Base-by-base conservation (phyloP, 2,329 filamentous ascomycete species). In the Aureobasidium sp. region DNA sequence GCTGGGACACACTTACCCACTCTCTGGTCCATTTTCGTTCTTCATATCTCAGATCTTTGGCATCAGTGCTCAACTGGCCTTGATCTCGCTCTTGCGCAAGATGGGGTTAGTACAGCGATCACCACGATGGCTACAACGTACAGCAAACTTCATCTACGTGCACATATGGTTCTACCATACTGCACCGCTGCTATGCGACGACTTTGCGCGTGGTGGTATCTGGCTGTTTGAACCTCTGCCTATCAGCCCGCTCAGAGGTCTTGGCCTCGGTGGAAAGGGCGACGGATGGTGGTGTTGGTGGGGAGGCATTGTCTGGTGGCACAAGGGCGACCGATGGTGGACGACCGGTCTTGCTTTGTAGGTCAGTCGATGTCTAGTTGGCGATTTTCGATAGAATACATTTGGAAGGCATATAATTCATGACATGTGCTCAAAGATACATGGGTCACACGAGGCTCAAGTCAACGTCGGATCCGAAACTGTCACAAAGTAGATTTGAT, bases 181-280 rank as follows among this genome's bases (percentile, higher is more conserved):
- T 0, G 78, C 79, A 1, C 74, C 74, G 35, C 66, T 83, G 30
- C 74, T 95, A n/a, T 73, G 82, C 10, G 81, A 95, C 63, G 90
- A 96, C 62, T 83, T 95, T 64, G 78, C 84, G 0, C 74, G 77
- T 10, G 79, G 81, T 1, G 89, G 88, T 0, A 63, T 95, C 0
- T 95, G 87, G 86, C 68, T 94, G 12, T 81, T 82, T 57, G 89
- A 96, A 67, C 88, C 89, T 0, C 70, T 95, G n/a, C 88, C 90
- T 0, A 59, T 91, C 7, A 94, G 88, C 51, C 64, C 78, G 1
- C 63, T 90, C n/a, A 75, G 88, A 22, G 79, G 77, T 2, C 29
- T 90, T 14, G 84, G 86, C 0, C 72, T 84, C 29, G 86, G 85
- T 0, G 70, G 72, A 1, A 68, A 74, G 16, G 79, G 77, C 0